phyloP scores from a whole-genome alignment of 179 eudicot genomes.

The Heliamphora pulchella region DNA sequence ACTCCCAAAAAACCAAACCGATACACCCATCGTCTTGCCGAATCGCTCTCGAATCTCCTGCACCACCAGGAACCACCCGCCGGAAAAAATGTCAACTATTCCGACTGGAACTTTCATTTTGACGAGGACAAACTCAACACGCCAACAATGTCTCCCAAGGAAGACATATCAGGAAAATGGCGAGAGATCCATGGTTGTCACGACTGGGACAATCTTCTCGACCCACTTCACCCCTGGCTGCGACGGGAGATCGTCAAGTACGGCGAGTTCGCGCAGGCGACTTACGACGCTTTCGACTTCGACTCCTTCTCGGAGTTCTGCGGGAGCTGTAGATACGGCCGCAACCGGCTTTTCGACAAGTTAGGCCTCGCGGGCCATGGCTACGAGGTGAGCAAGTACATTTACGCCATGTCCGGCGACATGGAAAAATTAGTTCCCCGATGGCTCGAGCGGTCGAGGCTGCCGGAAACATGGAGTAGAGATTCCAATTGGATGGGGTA shows the following conservation, averaged over 20 bases:
- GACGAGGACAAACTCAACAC: slow-evolving; percentile 33
- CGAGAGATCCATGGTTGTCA: slow-evolving; percentile 45
- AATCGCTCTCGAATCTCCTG: slow-evolving; percentile 39
- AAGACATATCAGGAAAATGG: slow-evolving; percentile 46
- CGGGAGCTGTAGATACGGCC: slow-evolving; percentile 63
- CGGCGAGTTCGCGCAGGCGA: slow-evolving; percentile 78
- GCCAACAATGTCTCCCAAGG: slow-evolving; percentile 55
- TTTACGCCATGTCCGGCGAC: slow-evolving; percentile 65
- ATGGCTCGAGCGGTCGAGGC: slow-evolving; percentile 49
- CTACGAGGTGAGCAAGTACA: slow-evolving; percentile 51
- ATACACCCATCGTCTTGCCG: slow-evolving; percentile 29
- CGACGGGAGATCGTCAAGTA: slow-evolving; percentile 62
- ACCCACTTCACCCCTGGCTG: slow-evolving; percentile 54
- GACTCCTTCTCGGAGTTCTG: slow-evolving; percentile 59
- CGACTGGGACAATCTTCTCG: slow-evolving; percentile 45
- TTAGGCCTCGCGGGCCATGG: slow-evolving; percentile 43
- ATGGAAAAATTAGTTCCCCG: slow-evolving; percentile 36
- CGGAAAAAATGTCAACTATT: slow-evolving; percentile 17
- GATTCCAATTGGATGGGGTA: slow-evolving; percentile 88
- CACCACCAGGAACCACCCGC: slow-evolving; percentile 34
- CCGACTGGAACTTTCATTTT: slow-evolving; percentile 13
- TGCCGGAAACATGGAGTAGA: slow-evolving; percentile 55
- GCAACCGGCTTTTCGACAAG: slow-evolving; percentile 35
- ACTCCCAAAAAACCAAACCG: slow-evolving; percentile 16
- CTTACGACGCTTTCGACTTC: slow-evolving; percentile 69